A percentile compares a stretch with the other conserved stretches of the same genome.
These are phyloP conservation scores for Aphanomyces astaci DNA, from an alignment of 352 stramenopile species.

Conservation along the genomic window DNA sequence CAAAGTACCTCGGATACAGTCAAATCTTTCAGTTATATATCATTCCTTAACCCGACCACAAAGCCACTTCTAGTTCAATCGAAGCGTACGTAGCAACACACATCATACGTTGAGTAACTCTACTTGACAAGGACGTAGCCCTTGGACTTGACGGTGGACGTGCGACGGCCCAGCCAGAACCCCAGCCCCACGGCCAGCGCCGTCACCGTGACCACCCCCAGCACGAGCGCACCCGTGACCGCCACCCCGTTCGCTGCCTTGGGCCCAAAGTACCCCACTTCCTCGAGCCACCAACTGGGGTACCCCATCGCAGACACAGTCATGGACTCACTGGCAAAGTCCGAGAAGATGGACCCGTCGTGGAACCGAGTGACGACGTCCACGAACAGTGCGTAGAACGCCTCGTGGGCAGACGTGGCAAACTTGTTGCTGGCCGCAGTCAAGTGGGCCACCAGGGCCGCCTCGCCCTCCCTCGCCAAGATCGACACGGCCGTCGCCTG, in stretches of 20 bases:
- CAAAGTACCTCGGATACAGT: too few relatives aligned
- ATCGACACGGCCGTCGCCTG: neutral
- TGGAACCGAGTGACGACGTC: slow-evolving; percentile 19
- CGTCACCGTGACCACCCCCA: neutral
- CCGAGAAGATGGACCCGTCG: slow-evolving; percentile 16
- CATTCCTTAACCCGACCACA: neutral
- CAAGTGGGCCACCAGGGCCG: slow-evolving; percentile 8
- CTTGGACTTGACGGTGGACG: neutral
- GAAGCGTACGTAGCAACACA: too few relatives aligned
- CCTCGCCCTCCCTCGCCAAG: slow-evolving; percentile 5
- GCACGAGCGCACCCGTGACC: neutral
- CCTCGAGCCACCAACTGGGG: slow-evolving; percentile 18
- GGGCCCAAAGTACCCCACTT: slow-evolving; percentile 17
- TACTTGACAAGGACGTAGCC: slow-evolving; percentile 17
- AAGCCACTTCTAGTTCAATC: neutral
- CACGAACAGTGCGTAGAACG: slow-evolving; percentile 12
- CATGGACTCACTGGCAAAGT: slow-evolving; percentile 18
- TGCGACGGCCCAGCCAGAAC: slow-evolving; percentile 5
- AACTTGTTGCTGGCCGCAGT: neutral
- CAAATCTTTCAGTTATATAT: too few relatives aligned
- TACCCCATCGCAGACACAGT: slow-evolving; percentile 15
- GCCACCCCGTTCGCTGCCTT: neutral
- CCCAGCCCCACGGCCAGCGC: neutral
- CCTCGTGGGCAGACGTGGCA: neutral
- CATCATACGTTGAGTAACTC: neutral